Conservation (phyloP, 1,139 yeast species). For the Scheffersomyces segobiensis region DNA sequence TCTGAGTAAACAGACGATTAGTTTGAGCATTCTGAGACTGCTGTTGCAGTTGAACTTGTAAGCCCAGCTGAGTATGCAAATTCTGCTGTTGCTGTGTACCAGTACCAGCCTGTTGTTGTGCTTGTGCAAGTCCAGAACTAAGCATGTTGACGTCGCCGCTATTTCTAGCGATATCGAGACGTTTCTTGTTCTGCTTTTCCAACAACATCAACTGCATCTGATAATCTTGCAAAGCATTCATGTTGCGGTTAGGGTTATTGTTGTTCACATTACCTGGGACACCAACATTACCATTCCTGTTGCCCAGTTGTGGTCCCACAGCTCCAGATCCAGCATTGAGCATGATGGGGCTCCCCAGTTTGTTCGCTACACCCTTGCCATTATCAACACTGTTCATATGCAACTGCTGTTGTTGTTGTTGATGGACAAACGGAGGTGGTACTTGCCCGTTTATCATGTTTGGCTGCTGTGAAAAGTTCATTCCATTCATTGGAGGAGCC, state of each 20-base stretch:
- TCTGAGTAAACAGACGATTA: constrained; percentile 8
- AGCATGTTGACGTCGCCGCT: constrained; percentile 22
- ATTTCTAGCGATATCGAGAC: constrained; percentile 52
- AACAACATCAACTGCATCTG: constrained; percentile 73
- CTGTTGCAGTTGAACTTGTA: constrained; percentile 3
- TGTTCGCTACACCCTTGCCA: constrained; percentile 3
- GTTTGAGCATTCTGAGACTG: constrained; percentile 3
- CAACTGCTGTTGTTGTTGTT: constrained; percentile 11
- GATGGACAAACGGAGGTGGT: constrained; percentile 4
- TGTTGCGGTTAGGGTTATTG: constrained; percentile 24
- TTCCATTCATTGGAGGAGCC: constrained; percentile 17
- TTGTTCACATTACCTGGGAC: constrained; percentile 1
- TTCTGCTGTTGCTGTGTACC: constrained; percentile 15
- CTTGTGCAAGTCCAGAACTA: constrained; percentile 3
- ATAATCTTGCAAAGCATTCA: constrained; percentile 63
- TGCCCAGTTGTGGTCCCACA: neutral
- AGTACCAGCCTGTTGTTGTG: constrained; percentile 13
- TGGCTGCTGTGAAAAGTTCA: neutral
- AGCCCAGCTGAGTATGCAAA: neutral
- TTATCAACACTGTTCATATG: constrained; percentile 16
- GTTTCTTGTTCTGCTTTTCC: constrained; percentile 70
- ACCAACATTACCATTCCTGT: constrained; percentile 5
- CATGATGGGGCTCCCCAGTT: constrained; percentile 1
- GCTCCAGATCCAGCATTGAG: neutral
- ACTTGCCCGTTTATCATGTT: constrained; percentile 1